phyloP scores from a whole-genome alignment of 106 monocot species.

The Agapanthus africanus region DNA sequence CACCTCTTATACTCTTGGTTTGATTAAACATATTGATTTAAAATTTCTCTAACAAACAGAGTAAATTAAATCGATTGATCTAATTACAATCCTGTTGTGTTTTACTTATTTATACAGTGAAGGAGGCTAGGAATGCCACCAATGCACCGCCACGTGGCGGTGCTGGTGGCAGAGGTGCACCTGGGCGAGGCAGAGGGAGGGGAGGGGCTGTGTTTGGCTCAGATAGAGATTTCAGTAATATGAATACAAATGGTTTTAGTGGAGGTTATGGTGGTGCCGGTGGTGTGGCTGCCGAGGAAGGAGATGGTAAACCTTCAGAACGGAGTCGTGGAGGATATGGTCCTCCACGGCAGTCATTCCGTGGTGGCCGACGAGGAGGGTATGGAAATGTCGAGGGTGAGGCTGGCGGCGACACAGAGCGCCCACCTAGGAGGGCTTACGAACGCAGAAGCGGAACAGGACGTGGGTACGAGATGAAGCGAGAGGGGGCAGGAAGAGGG shows the following conservation, averaged over 20 bases:
- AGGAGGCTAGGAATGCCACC: conserved; percentile 12
- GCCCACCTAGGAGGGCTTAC: conserved; percentile 24
- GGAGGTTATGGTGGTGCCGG: conserved; percentile 11
- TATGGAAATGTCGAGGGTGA: conserved; percentile 37
- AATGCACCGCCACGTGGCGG: conserved; percentile 22
- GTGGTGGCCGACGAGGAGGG: conserved; percentile 41
- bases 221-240: conserved; percentile 40
- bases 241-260: conserved; percentile 14
- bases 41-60: too few species aligned
- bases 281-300: conserved; percentile 1
- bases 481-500: conserved; percentile 31
- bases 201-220: conserved; percentile 10
- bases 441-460: conserved; percentile 40
- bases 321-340: conserved; percentile 22
- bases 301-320: conserved; percentile 5
- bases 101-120: conserved; percentile 2
- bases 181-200: conserved; percentile 60
- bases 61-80: background rate
- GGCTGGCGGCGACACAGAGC: conserved; percentile 19
- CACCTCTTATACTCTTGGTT: too few species aligned
- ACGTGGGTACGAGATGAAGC: conserved; percentile 30
- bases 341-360: conserved; percentile 27
- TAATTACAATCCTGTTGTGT: background rate
- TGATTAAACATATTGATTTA: too few species aligned
- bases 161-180: conserved; percentile 23